Evolutionary conservation across 768 basidiomycete genomes (phyloP).

Genomic region (Tulasnella sp.): DNA sequence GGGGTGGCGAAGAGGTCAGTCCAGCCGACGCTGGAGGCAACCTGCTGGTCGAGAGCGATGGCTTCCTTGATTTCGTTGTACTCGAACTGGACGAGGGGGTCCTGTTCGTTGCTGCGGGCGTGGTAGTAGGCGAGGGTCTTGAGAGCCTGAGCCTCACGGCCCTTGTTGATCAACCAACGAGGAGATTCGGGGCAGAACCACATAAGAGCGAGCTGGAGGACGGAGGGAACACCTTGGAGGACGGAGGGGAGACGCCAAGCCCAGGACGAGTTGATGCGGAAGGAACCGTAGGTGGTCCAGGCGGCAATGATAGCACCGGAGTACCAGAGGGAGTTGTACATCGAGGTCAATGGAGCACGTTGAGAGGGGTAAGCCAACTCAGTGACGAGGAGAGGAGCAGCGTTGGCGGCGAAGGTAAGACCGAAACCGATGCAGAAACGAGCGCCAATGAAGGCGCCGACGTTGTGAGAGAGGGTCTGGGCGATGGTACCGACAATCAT

Average conservation of each 20-base stretch:
- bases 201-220: conserved; percentile 53
- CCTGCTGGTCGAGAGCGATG: conserved; percentile 42
- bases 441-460: conserved; percentile 64
- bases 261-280: conserved; percentile 56
- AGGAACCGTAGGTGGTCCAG: conserved; percentile 79
- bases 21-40: conserved; percentile 52
- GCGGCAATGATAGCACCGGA: conserved; percentile 70
- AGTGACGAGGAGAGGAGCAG: conserved; percentile 74
- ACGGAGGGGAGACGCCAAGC: conserved; percentile 74
- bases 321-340: conserved; percentile 82
- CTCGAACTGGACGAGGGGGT: conserved; percentile 36
- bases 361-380: conserved; percentile 79
- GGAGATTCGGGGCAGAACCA: conserved; percentile 74
- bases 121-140: conserved; percentile 72
- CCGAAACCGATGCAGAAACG: conserved; percentile 52
- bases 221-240: conserved; percentile 57
- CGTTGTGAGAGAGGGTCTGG: conserved; percentile 59
- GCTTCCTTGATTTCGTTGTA: conserved; percentile 73
- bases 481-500: conserved; percentile 58
- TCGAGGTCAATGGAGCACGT: conserved; percentile 64
- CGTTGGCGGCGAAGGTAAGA: conserved; percentile 48
- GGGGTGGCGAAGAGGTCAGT: conserved; percentile 50
- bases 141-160: conserved; percentile 56
- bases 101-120: conserved; percentile 51
- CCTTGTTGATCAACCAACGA: conserved; percentile 62